A percentile compares a stretch with the other conserved stretches of the same genome.
phyloP scores from a whole-genome alignment of 352 stramenopile species.

The Pythium biforme region DNA sequence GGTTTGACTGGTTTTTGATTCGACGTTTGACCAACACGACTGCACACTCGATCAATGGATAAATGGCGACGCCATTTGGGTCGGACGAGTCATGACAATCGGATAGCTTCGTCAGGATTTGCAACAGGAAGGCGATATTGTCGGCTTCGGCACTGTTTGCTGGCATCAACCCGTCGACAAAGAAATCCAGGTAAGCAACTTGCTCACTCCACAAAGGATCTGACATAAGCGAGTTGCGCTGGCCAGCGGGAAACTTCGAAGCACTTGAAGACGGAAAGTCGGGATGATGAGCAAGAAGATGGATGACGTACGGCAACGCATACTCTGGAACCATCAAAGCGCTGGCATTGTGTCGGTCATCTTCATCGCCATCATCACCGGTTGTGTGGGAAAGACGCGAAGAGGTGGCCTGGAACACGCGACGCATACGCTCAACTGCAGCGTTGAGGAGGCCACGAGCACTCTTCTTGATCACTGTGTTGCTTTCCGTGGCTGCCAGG shows the following conservation, averaged over 20 bases:
- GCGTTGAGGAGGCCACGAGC: slow-evolving; percentile 45
- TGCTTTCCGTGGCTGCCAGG: slow-evolving; percentile 60
- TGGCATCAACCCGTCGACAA: slow-evolving; percentile 71
- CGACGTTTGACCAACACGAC: slow-evolving; percentile 70
- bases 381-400: slow-evolving; percentile 13
- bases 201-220: slow-evolving; percentile 52
- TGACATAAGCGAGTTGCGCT: slow-evolving; percentile 34
- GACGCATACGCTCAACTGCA: slow-evolving; percentile 74
- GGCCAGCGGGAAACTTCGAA: slow-evolving; percentile 31
- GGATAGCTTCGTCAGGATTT: slow-evolving; percentile 76
- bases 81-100: slow-evolving; percentile 63
- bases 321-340: slow-evolving; percentile 86
- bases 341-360: slow-evolving; percentile 28
- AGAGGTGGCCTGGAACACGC: slow-evolving; percentile 59
- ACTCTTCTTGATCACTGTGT: slow-evolving; percentile 50
- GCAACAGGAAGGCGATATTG: slow-evolving; percentile 86
- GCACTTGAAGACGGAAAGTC: slow-evolving; percentile 46
- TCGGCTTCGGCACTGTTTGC: slow-evolving; percentile 48
- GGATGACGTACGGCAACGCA: slow-evolving; percentile 73
- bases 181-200: slow-evolving; percentile 60
- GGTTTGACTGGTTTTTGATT: slow-evolving; percentile 84
- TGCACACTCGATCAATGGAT: slow-evolving; percentile 60
- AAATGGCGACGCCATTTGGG: slow-evolving; percentile 44
- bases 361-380: slow-evolving; percentile 25
- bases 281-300: slow-evolving; percentile 78